phyloP scores from a whole-genome alignment of 306 rosid species.

The Vigna nakashimae region DNA sequence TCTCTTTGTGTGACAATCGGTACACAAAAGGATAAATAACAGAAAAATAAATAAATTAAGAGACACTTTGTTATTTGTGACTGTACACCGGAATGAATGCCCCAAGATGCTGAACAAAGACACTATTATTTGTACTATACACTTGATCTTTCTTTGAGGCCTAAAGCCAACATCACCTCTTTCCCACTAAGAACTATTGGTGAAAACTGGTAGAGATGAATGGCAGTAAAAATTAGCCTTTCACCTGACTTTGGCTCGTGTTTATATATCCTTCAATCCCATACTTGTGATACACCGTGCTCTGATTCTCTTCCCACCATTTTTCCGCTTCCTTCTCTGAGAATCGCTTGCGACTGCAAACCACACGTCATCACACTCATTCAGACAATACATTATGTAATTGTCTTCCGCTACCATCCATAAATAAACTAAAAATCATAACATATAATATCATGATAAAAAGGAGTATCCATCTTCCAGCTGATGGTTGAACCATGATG shows the following conservation, averaged over 20 bases:
- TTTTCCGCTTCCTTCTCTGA: constrained; percentile 69
- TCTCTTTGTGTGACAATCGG: no score
- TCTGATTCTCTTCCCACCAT: constrained; percentile 96
- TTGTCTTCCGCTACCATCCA: no score
- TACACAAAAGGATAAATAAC: no score
- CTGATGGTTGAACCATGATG: neutral
- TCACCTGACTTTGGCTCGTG: constrained; percentile 52
- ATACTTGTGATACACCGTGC: constrained; percentile 62
- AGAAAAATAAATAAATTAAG: neutral
- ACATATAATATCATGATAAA: neutral
- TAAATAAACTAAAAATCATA: no score
- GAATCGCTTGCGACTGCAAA: constrained; percentile 73
- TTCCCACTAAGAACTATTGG: constrained; percentile 38
- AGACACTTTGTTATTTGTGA: constrained; percentile 39
- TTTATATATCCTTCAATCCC: constrained; percentile 67
- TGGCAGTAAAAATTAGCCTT: constrained; percentile 49
- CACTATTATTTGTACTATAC: constrained; percentile 4
- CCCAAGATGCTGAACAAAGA: constrained; percentile 44
- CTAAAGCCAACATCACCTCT: constrained; percentile 49
- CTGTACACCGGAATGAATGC: constrained; percentile 47
- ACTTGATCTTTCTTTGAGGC: constrained; percentile 38
- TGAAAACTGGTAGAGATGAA: constrained; percentile 48
- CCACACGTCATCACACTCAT: constrained; percentile 22
- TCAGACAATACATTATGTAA: constrained; percentile 20
- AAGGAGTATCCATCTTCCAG: neutral